phyloP scores from a whole-genome alignment of 257 asterid species.

The Eucommia ulmoides region DNA sequence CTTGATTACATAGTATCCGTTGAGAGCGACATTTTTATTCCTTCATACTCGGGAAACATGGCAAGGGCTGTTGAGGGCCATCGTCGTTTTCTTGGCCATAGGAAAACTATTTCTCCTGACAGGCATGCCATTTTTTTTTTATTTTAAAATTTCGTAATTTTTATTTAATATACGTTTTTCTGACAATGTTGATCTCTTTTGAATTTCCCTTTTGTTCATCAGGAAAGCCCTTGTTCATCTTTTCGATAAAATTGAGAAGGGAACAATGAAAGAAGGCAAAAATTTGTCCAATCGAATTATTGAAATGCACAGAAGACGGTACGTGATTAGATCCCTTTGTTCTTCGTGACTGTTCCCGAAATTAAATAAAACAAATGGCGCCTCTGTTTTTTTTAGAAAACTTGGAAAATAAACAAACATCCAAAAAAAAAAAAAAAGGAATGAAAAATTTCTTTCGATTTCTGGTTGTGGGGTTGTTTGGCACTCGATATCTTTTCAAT shows the following conservation, averaged over 20 bases:
- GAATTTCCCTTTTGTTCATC: conserved; percentile 5
- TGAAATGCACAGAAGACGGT: conserved; percentile 75
- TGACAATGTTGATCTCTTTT: not conserved
- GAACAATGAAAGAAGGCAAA: conserved; percentile 62
- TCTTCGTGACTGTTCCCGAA: no score
- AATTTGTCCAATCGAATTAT: conserved; percentile 47
- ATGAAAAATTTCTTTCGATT: no score
- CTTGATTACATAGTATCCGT: conserved; percentile 72
- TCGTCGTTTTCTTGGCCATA: conserved; percentile 76
- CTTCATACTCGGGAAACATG: conserved; percentile 94
- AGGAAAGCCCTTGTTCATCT: conserved; percentile 84
- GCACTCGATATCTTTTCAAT: no score
- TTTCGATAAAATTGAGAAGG: conserved; percentile 62
- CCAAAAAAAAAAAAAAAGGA: no score
- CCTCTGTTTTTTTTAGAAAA: no score
- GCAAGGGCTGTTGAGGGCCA: conserved; percentile 95
- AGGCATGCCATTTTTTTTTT: conserved; percentile 24
- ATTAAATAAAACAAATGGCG: no score
- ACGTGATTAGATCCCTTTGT: no score
- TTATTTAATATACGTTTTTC: not conserved
- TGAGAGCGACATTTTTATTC: conserved; percentile 79
- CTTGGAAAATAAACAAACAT: no score
- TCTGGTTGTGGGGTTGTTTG: no score
- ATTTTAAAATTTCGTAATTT: no score
- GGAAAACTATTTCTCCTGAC: conserved; percentile 78